Conservation (phyloP, 73 alveolate genomes). For the Halteria grandinella region DNA sequence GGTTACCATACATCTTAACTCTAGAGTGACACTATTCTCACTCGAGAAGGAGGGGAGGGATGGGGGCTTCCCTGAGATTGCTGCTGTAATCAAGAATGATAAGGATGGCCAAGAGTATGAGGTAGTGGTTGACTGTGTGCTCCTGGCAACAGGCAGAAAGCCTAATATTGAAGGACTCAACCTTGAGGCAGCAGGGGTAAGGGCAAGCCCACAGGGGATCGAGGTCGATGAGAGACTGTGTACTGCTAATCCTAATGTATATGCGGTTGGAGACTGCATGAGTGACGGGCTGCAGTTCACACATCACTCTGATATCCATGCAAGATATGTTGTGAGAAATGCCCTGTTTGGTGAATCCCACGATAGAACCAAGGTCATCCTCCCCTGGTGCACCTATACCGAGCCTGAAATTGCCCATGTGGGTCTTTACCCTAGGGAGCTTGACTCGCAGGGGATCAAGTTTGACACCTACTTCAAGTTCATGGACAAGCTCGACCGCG, state of each 20-base stretch:
- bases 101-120: background rate
- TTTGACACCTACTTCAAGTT: slow-evolving; percentile 56
- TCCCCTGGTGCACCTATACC: slow-evolving; percentile 78
- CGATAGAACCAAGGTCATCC: slow-evolving; percentile 8
- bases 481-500: slow-evolving; percentile 67
- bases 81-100: too few species aligned
- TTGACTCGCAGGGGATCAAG: slow-evolving; percentile 50
- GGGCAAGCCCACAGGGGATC: slow-evolving; percentile 43
- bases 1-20: too few species aligned
- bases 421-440: slow-evolving; percentile 53
- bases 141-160: slow-evolving; percentile 57
- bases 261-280: slow-evolving; percentile 78
- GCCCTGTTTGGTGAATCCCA: slow-evolving; percentile 54
- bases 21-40: too few species aligned
- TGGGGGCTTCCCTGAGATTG: too few species aligned
- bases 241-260: slow-evolving; percentile 70
- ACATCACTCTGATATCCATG: slow-evolving; percentile 79
- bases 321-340: slow-evolving; percentile 62
- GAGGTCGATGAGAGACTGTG: slow-evolving; percentile 40
- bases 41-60: too few species aligned
- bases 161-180: slow-evolving; percentile 68
- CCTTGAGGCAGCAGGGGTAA: slow-evolving; percentile 64
- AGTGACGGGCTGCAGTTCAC: slow-evolving; percentile 69
- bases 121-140: slow-evolving; percentile 48
- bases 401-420: slow-evolving; percentile 82